Evolutionary conservation across 495 filamentous ascomycete species (phyloP), one percentile per base, ranked within the genome.

Genomic region (Podospora anserina): DNA sequence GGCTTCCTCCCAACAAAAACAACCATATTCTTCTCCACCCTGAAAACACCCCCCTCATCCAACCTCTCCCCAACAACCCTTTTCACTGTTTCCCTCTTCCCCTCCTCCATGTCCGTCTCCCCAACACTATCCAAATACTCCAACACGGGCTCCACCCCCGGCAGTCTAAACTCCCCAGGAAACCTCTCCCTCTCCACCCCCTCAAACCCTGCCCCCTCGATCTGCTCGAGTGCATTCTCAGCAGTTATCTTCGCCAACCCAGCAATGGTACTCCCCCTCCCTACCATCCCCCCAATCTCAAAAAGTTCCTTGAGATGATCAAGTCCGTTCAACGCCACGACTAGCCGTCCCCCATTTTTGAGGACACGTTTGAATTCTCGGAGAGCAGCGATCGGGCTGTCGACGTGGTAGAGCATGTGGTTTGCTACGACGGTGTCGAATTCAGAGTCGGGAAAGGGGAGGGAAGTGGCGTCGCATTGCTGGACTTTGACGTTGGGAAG

Each of bases 51-150:
- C 4, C 32, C 59, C 59, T 26, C 27, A 20, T 61, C 19, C 19
- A 61, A 26, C 15, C 59, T 61, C 20, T 32, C 27, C 28, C 27
- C 59, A 26, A 61, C 59, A 3, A 30, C 16, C 23, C 7, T 32
- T 16, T 20, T 61, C 59, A 27, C 59, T 7, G 32, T n/a, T 4
- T 61, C 28, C 23, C 16, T 61, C 59, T 61, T 32, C 59, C 77
- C 69, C 30, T 76, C 77, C 60, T 80, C 78, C 15, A 74, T 71
- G 2, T 82, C 81, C 53, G 79, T 77, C 27, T 69, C 75, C 54
- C 78, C 72, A 69, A 61, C 16, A 61, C 59, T 61, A 27, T 61
- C 49, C 66, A 68, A 57, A 57, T 68, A 68, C 54, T 57, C 59
- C 58, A 68, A 20, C 4, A 68, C 66, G 23, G 66, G 66, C 44